Percentiles rank a stretch among this genome's conserved stretches.
phyloP scores from a whole-genome alignment of 768 basidiomycete genomes.

The Termitomyces sp. region DNA sequence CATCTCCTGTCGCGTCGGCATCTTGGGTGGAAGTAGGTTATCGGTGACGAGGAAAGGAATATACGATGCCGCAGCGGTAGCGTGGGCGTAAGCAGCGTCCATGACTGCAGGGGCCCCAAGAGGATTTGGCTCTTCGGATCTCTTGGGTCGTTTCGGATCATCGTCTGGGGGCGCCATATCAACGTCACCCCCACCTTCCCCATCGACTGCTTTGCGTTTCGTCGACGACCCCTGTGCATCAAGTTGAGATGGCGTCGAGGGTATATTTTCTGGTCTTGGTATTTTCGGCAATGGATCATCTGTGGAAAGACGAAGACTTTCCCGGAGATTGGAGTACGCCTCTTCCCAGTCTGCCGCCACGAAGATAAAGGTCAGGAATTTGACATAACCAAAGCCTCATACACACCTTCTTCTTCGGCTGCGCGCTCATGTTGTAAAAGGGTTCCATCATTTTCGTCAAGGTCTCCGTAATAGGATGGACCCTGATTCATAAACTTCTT shows the following conservation, averaged over 20 bases:
- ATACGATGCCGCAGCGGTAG: not conserved
- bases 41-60: not conserved
- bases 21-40: not conserved
- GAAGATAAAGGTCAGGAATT: not conserved
- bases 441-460: conserved; percentile 73
- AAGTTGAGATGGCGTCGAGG: conserved; percentile 11
- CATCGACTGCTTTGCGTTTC: too few relatives aligned
- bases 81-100: not conserved
- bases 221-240: too few relatives aligned
- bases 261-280: conserved; percentile 35
- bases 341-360: conserved; percentile 59
- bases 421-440: conserved; percentile 69
- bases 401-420: conserved; percentile 70
- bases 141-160: not conserved
- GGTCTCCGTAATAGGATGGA: conserved; percentile 86
- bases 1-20: not conserved
- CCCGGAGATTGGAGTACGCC: conserved; percentile 51
- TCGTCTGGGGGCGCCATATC: not conserved
- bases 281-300: conserved; percentile 53
- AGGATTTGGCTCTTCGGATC: not conserved
- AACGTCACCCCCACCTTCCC: not conserved
- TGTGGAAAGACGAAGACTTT: conserved; percentile 45
- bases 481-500: conserved; percentile 89
- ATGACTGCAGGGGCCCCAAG: not conserved
- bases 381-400: not conserved